Conservation (phyloP, 2,329 filamentous ascomycete genomes). For the Aureobasidium zeae region DNA sequence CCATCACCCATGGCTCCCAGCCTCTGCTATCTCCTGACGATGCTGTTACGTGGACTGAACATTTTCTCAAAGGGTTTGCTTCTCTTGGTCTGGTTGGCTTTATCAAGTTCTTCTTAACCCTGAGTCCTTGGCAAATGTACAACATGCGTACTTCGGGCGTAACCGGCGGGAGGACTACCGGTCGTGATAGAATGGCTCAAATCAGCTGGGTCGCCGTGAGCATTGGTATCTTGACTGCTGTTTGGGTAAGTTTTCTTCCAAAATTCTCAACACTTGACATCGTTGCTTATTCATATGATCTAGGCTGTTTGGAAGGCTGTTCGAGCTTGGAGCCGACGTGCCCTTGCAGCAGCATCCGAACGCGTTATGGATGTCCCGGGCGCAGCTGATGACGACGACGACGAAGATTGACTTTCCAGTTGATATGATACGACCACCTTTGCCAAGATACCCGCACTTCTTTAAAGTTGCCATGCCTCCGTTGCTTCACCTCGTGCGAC, state of each 20-base stretch:
- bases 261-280: neutral
- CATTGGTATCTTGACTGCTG: constrained; percentile 70
- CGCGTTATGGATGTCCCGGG: constrained; percentile 72
- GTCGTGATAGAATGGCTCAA: constrained; percentile 67
- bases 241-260: constrained; percentile 50
- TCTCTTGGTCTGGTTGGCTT: constrained; percentile 81
- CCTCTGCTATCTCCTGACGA: constrained; percentile 36
- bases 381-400: constrained; percentile 50
- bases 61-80: constrained; percentile 85
- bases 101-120: constrained; percentile 64
- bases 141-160: constrained; percentile 57
- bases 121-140: constrained; percentile 69
- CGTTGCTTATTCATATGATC: constrained; percentile 21
- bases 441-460: constrained; percentile 78
- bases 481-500: constrained; percentile 41
- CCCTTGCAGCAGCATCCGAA: constrained; percentile 70
- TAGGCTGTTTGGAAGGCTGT: constrained; percentile 77
- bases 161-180: constrained; percentile 50
- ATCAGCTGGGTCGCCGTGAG: constrained; percentile 72
- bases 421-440: too few relatives aligned
- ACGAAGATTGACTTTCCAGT: constrained; percentile 25
- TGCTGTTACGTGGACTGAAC: constrained; percentile 60
- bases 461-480: constrained; percentile 77
- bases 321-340: constrained; percentile 58
- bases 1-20: constrained; percentile 25